Conservation (phyloP, 2,329 filamentous ascomycete species). For the Fusarium bactridioides region DNA sequence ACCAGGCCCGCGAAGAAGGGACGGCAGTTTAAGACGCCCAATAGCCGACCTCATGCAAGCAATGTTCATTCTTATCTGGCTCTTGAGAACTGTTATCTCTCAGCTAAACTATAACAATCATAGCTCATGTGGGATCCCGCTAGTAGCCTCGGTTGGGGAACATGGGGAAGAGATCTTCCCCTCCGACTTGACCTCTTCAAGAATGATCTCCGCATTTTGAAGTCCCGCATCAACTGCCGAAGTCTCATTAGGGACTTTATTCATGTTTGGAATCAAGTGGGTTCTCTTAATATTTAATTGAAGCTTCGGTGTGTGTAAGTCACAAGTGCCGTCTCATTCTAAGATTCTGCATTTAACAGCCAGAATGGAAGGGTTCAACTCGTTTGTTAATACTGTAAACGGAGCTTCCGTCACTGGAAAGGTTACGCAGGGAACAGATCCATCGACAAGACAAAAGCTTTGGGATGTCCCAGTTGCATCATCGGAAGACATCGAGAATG, state of each 20-base stretch:
- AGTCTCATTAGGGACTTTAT: not conserved
- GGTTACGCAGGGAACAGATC: not conserved
- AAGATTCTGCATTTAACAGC: accelerated
- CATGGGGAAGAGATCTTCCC: not conserved
- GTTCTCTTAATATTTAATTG: not conserved
- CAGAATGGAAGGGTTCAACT: not conserved
- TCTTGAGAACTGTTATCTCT: not conserved
- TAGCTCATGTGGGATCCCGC: not conserved
- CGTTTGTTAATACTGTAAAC: not conserved
- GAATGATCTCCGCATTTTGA: not conserved
- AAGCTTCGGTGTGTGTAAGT: not conserved
- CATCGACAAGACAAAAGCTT: not conserved
- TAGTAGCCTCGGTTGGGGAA: not conserved
- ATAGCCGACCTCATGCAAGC: not conserved
- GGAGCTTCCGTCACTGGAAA: not conserved
- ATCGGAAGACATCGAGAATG: not conserved
- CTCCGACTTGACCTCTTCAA: not conserved
- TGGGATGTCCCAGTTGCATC: conserved; percentile 11
- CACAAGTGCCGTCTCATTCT: not conserved
- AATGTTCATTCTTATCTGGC: not conserved
- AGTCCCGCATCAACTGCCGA: not conserved
- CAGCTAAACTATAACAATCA: not conserved
- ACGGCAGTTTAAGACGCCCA: not conserved
- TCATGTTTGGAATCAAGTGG: not conserved
- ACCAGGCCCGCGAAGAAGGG: not conserved